A percentile compares a stretch with the other conserved stretches of the same genome.
These are phyloP conservation scores for Botrytis cinerea DNA, from an alignment of 2,329 filamentous ascomycete genomes.

Conservation along the genomic window DNA sequence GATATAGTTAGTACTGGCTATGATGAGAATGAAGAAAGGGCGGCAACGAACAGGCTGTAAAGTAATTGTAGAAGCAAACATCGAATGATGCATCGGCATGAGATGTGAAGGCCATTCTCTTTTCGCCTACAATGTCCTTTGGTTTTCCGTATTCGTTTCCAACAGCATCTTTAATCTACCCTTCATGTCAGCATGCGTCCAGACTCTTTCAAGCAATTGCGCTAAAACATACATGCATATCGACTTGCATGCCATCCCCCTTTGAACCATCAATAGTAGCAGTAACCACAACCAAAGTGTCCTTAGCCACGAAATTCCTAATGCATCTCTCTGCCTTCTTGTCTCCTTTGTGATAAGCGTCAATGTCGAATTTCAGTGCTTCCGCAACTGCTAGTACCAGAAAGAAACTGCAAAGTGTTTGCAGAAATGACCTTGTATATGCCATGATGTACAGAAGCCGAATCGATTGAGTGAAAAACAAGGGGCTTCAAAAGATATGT, in stretches of 20 bases:
- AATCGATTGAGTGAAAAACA: slow-evolving; percentile 3
- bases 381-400: slow-evolving; percentile 55
- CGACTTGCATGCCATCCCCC: slow-evolving; percentile 89
- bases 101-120: slow-evolving; percentile 87
- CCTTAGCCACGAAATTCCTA: slow-evolving; percentile 89
- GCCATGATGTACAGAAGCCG: slow-evolving; percentile 48
- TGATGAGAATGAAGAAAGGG: slow-evolving; percentile 2
- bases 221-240: slow-evolving; percentile 76
- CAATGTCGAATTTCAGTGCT: slow-evolving; percentile 92
- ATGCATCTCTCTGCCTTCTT: slow-evolving; percentile 82
- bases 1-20: slow-evolving; percentile 10
- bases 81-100: slow-evolving; percentile 91
- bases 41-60: slow-evolving; percentile 64
- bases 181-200: slow-evolving; percentile 8
- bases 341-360: slow-evolving; percentile 65
- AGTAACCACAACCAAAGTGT: slow-evolving; percentile 94
- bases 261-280: slow-evolving; percentile 81
- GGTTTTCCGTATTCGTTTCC: slow-evolving; percentile 95
- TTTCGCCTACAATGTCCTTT: slow-evolving; percentile 83
- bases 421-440: slow-evolving; percentile 54
- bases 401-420: slow-evolving; percentile 59
- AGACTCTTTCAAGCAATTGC: slow-evolving; percentile 8
- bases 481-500: neutral
- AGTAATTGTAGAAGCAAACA: slow-evolving; percentile 90
- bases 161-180: slow-evolving; percentile 87